phyloP scores from a whole-genome alignment of 169 alveolate species.

The Cardiosporidium cionae region DNA sequence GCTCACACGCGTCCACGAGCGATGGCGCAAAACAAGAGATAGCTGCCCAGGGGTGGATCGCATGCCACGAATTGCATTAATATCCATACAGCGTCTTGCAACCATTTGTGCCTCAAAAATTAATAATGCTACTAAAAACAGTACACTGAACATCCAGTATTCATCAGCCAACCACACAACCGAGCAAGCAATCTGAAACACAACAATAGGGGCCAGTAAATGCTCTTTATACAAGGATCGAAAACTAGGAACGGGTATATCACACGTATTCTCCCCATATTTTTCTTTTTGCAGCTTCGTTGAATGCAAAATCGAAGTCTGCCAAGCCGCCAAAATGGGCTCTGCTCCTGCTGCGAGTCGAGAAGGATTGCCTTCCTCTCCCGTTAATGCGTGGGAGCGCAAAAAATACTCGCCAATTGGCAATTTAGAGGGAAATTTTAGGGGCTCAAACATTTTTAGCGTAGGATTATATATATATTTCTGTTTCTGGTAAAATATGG shows the following conservation, averaged over 20 bases:
- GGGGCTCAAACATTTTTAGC: too few relatives aligned
- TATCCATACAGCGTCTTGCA: slow-evolving; percentile 56
- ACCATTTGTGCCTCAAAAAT: slow-evolving; percentile 51
- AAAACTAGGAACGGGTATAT: slow-evolving; percentile 79
- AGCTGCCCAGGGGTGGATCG: slow-evolving; percentile 83
- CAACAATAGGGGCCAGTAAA: slow-evolving; percentile 90
- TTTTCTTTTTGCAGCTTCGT: too few relatives aligned
- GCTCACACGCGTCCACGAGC: slow-evolving; percentile 72
- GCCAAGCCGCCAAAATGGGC: too few relatives aligned
- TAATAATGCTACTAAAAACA: slow-evolving; percentile 77
- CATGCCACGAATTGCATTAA: slow-evolving; percentile 63
- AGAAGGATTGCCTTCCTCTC: too few relatives aligned
- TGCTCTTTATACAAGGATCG: slow-evolving; percentile 81
- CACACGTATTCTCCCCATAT: slow-evolving; percentile 20
- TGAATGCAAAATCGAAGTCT: too few relatives aligned
- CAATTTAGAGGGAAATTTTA: too few relatives aligned
- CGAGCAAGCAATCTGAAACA: slow-evolving; percentile 88
- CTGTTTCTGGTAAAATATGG: too few relatives aligned
- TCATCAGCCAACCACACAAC: slow-evolving; percentile 92
- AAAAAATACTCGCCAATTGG: too few relatives aligned
- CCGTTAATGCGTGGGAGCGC: too few relatives aligned
- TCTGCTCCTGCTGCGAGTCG: too few relatives aligned
- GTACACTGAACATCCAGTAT: slow-evolving; percentile 83
- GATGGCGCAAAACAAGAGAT: slow-evolving; percentile 65
- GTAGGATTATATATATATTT: too few relatives aligned